Evolutionary conservation across 441 rosid genomes (phyloP).

Genomic region (Bruguiera hainesii): DNA sequence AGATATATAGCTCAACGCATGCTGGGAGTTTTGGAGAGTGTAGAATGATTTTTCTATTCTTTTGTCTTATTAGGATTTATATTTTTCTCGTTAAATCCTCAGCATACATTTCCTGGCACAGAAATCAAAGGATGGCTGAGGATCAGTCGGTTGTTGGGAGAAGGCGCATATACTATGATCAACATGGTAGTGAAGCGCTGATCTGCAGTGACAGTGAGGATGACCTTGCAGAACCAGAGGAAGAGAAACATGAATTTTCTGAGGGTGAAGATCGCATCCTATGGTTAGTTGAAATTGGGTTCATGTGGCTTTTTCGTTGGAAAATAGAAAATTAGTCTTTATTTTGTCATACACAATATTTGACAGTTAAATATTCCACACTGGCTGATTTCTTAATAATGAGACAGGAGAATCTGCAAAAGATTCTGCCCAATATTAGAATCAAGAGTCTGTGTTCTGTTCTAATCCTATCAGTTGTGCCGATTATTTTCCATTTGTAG

Average conservation of each 20-base stretch:
- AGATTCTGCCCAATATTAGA: not conserved
- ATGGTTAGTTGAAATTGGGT: constrained; percentile 44
- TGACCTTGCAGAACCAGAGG: constrained; percentile 53
- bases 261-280: constrained; percentile 61
- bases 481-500: not conserved
- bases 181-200: constrained; percentile 87
- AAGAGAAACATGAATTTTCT: constrained; percentile 56
- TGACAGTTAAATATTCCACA: not conserved
- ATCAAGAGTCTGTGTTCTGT: not conserved
- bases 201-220: constrained; percentile 79
- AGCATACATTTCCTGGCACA: constrained; percentile 44
- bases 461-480: not conserved
- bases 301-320: not conserved
- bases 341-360: not conserved
- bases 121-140: constrained; percentile 84
- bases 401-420: not conserved
- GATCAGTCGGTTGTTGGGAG: constrained; percentile 87
- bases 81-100: constrained; percentile 31
- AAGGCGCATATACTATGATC: constrained; percentile 70
- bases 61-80: constrained; percentile 17
- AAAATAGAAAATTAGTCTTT: not conserved
- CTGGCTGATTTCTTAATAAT: not conserved
- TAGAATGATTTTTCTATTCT: not conserved
- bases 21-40: not conserved
- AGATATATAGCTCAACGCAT: not conserved